phyloP scores from a whole-genome alignment of 1,284 basidiomycete genomes.

The Apiotrichum gracile region DNA sequence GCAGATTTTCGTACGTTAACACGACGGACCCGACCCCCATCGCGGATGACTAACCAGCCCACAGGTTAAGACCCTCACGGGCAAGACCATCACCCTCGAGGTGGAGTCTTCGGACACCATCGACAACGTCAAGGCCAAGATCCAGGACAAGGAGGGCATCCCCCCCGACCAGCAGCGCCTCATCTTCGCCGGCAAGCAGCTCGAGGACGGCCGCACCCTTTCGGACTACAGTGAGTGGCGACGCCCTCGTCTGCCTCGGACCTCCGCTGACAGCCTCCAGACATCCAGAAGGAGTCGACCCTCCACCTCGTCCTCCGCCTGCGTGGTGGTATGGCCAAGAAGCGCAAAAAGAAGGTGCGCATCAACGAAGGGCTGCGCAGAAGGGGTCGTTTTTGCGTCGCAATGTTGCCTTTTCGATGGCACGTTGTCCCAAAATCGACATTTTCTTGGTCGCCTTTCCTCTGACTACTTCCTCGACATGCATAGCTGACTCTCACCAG shows the following conservation, averaged over 20 bases:
- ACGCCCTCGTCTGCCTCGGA: too few species aligned
- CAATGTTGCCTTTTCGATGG: too few species aligned
- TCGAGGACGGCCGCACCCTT: constrained; percentile 86
- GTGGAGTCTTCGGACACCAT: constrained; percentile 88
- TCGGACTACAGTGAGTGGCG: constrained; percentile 90
- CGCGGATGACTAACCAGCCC: too few species aligned
- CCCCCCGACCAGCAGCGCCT: constrained; percentile 83
- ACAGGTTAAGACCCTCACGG: constrained; percentile 61
- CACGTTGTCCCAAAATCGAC: too few species aligned
- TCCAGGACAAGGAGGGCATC: constrained; percentile 91
- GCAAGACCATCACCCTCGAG: constrained; percentile 93
- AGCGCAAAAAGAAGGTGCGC: constrained; percentile 90
- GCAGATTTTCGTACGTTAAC: constrained; percentile 13
- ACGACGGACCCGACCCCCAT: neutral
- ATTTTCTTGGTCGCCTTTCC: too few species aligned
- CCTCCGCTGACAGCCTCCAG: too few species aligned
- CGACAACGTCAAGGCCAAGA: constrained; percentile 96
- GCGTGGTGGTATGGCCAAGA: constrained; percentile 77
- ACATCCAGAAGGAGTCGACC: constrained; percentile 94
- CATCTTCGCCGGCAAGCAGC: constrained; percentile 98
- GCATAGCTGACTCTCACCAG: neutral
- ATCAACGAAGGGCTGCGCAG: constrained; percentile 35
- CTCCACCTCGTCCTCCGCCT: constrained; percentile 90
- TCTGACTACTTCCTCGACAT: too few species aligned
- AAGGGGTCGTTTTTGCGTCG: neutral